phyloP scores from a whole-genome alignment of 768 basidiomycete genomes.

The Agaricus blazei region DNA sequence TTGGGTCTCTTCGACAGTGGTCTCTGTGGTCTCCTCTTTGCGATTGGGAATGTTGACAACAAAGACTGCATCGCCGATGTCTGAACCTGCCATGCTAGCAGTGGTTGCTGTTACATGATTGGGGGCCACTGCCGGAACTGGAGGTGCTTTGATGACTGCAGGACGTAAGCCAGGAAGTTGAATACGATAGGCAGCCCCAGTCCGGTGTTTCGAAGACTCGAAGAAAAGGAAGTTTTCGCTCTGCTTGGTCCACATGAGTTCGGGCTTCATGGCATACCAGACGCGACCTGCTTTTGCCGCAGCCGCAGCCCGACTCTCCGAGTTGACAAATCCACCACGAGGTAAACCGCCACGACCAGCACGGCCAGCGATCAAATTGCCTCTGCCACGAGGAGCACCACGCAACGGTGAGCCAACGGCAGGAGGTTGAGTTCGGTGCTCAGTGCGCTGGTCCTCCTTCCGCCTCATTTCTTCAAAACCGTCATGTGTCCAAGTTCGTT shows the following conservation, averaged over 20 bases:
- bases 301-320: conserved; percentile 14
- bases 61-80: conserved; percentile 40
- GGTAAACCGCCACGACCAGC: conserved; percentile 40
- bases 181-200: conserved; percentile 52
- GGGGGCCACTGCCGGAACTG: conserved; percentile 16
- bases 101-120: conserved; percentile 15
- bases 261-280: conserved; percentile 75
- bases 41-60: conserved; percentile 52
- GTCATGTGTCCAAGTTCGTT: conserved; percentile 78
- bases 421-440: conserved; percentile 20
- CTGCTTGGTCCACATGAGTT: conserved; percentile 80
- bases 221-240: conserved; percentile 70
- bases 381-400: conserved; percentile 45
- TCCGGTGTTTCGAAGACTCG: conserved; percentile 57
- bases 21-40: conserved; percentile 29
- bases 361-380: conserved; percentile 39
- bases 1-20: conserved; percentile 17
- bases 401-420: conserved; percentile 1
- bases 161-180: conserved; percentile 50
- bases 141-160: conserved; percentile 37
- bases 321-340: conserved; percentile 33
- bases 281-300: conserved; percentile 37
- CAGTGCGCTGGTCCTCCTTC: conserved; percentile 53
- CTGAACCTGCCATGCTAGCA: conserved; percentile 23
- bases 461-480: conserved; percentile 85